Evolutionary conservation across 208 protist species (phyloP).

Genomic region (Trypanosoma boissoni): DNA sequence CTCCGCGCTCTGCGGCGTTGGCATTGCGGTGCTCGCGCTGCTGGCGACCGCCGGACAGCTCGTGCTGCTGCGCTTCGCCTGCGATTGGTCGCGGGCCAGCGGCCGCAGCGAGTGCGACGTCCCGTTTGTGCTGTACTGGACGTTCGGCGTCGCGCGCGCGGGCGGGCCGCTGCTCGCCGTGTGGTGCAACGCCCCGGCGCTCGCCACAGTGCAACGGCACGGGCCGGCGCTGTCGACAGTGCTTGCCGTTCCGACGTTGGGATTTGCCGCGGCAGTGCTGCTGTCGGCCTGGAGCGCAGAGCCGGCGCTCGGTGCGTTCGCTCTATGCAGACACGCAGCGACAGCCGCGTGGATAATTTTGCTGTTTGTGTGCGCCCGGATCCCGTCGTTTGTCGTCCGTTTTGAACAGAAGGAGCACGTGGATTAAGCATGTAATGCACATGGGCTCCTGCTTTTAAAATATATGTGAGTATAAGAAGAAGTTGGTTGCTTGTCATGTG

Average conservation of each 20-base stretch:
- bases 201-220: constrained; percentile 38
- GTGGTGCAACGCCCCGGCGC: constrained; percentile 53
- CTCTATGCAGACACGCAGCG: constrained; percentile 18
- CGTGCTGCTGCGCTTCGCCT: constrained; percentile 50
- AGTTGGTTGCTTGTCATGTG: too few species aligned
- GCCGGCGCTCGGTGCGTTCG: constrained; percentile 21
- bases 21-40: constrained; percentile 56
- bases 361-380: constrained; percentile 32
- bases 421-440: constrained; percentile 25
- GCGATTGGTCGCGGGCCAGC: constrained; percentile 32
- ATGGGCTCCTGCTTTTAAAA: too few species aligned
- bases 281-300: constrained; percentile 17
- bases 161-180: constrained; percentile 51
- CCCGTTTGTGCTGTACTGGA: constrained; percentile 67
- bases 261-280: constrained; percentile 21
- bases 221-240: constrained; percentile 37
- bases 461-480: too few species aligned
- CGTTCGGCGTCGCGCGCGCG: constrained; percentile 47
- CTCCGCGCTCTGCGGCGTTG: constrained; percentile 68
- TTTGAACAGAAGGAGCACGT: constrained; percentile 29
- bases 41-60: constrained; percentile 46
- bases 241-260: constrained; percentile 32
- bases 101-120: constrained; percentile 59
- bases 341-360: constrained; percentile 28
- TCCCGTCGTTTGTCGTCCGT: constrained; percentile 26